phyloP scores from a whole-genome alignment of 176 grass and related monocot species.

The Triticum turgidum region DNA sequence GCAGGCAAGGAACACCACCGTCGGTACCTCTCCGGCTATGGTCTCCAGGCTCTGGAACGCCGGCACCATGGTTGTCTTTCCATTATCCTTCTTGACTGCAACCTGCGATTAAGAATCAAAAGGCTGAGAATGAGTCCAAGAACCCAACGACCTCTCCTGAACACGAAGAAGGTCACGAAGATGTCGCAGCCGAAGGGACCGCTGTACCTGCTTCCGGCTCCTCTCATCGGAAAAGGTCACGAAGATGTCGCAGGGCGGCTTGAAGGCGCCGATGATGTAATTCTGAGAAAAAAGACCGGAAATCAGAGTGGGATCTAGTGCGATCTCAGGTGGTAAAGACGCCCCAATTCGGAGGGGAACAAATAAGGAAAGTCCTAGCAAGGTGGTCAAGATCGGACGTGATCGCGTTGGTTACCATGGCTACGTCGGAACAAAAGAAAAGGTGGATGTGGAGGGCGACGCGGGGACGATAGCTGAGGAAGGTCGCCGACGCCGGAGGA shows the following conservation, averaged over 20 bases:
- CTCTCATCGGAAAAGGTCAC: slow-evolving; percentile 82
- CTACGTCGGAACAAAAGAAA: not conserved
- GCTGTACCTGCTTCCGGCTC: slow-evolving; percentile 71
- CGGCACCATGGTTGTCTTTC: slow-evolving; percentile 73
- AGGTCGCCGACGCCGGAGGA: not conserved
- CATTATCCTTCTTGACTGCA: slow-evolving; percentile 82
- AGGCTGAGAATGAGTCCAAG: not conserved
- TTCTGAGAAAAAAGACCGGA: slow-evolving; percentile 33
- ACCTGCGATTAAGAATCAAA: slow-evolving; percentile 40
- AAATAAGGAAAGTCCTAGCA: not conserved
- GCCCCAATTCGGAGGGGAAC: slow-evolving; percentile 18
- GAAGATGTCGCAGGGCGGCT: slow-evolving; percentile 75
- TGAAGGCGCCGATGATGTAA: slow-evolving; percentile 88
- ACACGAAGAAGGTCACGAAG: not conserved
- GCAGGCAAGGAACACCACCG: not conserved
- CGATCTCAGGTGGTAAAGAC: not conserved
- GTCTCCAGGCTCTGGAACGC: slow-evolving; percentile 82
- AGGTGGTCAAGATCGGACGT: not conserved
- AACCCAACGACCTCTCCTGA: not conserved
- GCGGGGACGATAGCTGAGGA: not conserved
- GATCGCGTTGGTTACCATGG: slow-evolving; percentile 31
- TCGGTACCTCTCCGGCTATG: slow-evolving; percentile 76
- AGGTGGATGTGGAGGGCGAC: not conserved
- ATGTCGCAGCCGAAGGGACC: not conserved
- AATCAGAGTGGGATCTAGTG: slow-evolving; percentile 29